Evolutionary conservation across 1,139 yeast genomes (phyloP), one percentile per base, ranked within the genome.

Genomic region (Geotrichum carabidarum): DNA sequence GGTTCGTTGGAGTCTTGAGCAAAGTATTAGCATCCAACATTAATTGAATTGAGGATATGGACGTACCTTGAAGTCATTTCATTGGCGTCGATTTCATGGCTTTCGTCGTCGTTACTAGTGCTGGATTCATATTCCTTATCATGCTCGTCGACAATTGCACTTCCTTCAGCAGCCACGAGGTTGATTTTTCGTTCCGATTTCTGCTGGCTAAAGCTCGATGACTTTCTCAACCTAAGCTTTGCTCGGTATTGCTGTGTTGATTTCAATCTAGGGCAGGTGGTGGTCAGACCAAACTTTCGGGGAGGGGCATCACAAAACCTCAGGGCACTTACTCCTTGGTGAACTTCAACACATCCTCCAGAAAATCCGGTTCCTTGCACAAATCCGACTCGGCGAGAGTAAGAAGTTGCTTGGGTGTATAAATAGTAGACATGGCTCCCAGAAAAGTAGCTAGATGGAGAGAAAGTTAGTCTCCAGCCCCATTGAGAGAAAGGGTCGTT

Each of bases 51-150:
- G 11, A 42, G 44, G 9, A 41, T 12, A 43, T 12, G 30, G 15
- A 14, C 40, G 12, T 14, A 44, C 45, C 55, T 48, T 9, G 52
- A 44, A 11, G 56, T 53, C 56, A 53, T 53, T 44, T 53, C 56
- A 17, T 34, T 47, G 22, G 56, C 56, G 27, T 53, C 56, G 35
- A 53, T 53, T 8, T 53, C 56, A 2, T 44, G 46, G 37, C 49
- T 38, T 36, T 53, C 56, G 18, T 48, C 55, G 14, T 53, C 56
- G 42, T 48, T 46, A 18, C 44, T 44, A 17, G 48, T 42, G 34
- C 35, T 8, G 15, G 36, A 48, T 36, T 17, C 49, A 18, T 27
- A 12, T 15, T 42, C 44, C 40, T 51, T 48, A 11, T 52, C 46
- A 8, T 22, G 37, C 36, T 53, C 56, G 22, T 48, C 52, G 17